A percentile compares a stretch with the other conserved stretches of the same genome.
These are phyloP conservation scores for Cutaneotrichosporon spelunceum DNA, from an alignment of 1,284 basidiomycete species.

Conservation along the genomic window DNA sequence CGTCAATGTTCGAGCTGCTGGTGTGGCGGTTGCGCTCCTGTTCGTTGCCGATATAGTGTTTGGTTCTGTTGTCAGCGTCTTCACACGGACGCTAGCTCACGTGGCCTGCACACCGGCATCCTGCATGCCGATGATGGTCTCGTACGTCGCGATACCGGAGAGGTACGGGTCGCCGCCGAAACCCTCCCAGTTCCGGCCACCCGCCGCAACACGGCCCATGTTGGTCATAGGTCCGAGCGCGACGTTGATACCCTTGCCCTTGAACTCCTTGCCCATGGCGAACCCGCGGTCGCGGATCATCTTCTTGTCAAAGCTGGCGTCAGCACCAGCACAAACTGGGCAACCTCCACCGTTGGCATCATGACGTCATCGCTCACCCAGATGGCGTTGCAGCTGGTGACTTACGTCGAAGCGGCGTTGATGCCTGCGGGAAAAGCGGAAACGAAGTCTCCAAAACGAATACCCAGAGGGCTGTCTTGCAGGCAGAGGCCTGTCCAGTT, in stretches of 20 bases:
- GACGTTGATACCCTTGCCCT: constrained; percentile 73
- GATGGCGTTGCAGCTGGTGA: constrained; percentile 2
- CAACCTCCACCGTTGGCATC: neutral
- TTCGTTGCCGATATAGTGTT: constrained; percentile 34
- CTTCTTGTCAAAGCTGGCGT: constrained; percentile 61
- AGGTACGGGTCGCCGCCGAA: constrained; percentile 69
- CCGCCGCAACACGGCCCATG: constrained; percentile 61
- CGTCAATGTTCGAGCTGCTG: constrained; percentile 28
- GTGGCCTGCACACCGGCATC: constrained; percentile 61
- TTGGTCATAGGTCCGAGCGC: constrained; percentile 57
- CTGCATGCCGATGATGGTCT: constrained; percentile 73
- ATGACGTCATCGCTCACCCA: neutral
- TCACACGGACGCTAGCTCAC: constrained; percentile 24
- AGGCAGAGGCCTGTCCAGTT: constrained; percentile 68
- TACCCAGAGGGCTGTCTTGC: constrained; percentile 56
- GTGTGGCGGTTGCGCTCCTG: constrained; percentile 29
- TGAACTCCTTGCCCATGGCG: constrained; percentile 73
- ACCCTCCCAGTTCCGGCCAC: constrained; percentile 80
- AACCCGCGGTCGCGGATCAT: constrained; percentile 69
- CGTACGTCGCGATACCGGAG: constrained; percentile 63
- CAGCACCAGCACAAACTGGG: neutral
- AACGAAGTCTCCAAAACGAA: constrained; percentile 61
- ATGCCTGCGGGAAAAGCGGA: constrained; percentile 70
- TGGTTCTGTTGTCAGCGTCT: constrained; percentile 12
- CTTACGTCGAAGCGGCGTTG: constrained; percentile 65